A percentile compares a stretch with the other conserved stretches of the same genome.
phyloP scores from a whole-genome alignment of 2,329 filamentous ascomycete genomes.

The Pseudogymnoascus sp. region DNA sequence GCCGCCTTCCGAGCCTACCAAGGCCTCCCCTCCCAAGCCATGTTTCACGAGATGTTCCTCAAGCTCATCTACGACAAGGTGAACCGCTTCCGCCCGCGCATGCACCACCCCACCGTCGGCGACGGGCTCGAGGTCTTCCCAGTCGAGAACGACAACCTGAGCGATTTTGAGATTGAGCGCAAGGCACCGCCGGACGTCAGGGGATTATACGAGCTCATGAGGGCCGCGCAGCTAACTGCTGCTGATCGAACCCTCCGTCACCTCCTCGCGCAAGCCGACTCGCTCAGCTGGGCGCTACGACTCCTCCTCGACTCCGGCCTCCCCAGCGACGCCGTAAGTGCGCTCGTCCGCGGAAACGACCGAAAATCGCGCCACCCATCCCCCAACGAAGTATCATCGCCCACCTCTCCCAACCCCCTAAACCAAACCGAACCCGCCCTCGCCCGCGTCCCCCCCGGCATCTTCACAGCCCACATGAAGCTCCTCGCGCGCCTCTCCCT shows the following conservation, averaged over 20 bases:
- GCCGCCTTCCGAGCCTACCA: slow-evolving; percentile 25
- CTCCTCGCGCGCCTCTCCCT: slow-evolving; percentile 39
- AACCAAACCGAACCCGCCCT: slow-evolving; percentile 36
- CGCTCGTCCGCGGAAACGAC: not conserved
- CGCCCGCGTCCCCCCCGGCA: slow-evolving; percentile 19
- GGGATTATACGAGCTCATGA: slow-evolving; percentile 54
- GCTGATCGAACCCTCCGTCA: not conserved
- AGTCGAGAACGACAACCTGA: slow-evolving; percentile 50
- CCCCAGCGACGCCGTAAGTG: not conserved
- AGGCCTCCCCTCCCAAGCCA: slow-evolving; percentile 30
- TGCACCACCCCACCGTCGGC: slow-evolving; percentile 42
- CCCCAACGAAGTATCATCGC: slow-evolving; percentile 24
- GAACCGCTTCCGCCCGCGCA: slow-evolving; percentile 13
- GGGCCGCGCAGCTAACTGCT: not conserved
- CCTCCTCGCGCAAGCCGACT: not conserved
- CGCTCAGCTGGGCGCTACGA: not conserved
- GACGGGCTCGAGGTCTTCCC: slow-evolving; percentile 49
- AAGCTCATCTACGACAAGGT: slow-evolving; percentile 40
- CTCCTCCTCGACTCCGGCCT: not conserved
- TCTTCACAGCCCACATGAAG: slow-evolving; percentile 44
- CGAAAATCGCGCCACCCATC: not conserved
- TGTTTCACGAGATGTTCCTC: slow-evolving; percentile 54
- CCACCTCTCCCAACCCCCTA: too few species aligned
- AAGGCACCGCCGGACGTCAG: slow-evolving; percentile 50
- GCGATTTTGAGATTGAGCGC: slow-evolving; percentile 57